Evolutionary conservation across 1,284 basidiomycete species (phyloP).

Genomic region (Hemileccinum hortonii): DNA sequence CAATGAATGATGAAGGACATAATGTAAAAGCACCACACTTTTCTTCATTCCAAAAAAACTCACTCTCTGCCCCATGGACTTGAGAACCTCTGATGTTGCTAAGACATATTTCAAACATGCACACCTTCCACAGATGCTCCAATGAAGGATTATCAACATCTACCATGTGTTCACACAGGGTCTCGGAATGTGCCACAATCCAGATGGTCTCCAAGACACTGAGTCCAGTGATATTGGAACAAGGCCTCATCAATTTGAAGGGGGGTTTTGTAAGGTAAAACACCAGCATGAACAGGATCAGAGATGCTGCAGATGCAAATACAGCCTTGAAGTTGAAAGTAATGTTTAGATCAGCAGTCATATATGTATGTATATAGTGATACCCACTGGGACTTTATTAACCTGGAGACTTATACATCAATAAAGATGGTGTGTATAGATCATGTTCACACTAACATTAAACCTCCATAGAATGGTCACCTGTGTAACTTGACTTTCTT

Average conservation of each 20-base stretch:
- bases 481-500: constrained; percentile 3
- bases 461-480: constrained; percentile 11
- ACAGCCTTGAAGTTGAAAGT: neutral
- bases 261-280: neutral
- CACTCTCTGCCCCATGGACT: neutral
- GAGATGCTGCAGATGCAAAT: neutral
- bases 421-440: neutral
- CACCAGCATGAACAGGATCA: neutral
- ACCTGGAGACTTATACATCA: neutral
- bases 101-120: neutral
- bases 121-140: neutral
- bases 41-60: neutral
- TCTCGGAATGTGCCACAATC: neutral
- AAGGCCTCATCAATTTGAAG: neutral
- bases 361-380: neutral
- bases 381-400: neutral
- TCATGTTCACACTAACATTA: constrained; percentile 8
- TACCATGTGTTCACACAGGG: neutral
- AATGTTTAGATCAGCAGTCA: no score
- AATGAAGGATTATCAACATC: neutral
- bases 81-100: neutral
- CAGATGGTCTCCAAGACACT: neutral
- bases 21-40: neutral
- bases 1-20: no score
- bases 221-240: neutral